Base-by-base conservation (phyloP, 2,329 filamentous ascomycete genomes). In the Epichloe sylvatica region DNA sequence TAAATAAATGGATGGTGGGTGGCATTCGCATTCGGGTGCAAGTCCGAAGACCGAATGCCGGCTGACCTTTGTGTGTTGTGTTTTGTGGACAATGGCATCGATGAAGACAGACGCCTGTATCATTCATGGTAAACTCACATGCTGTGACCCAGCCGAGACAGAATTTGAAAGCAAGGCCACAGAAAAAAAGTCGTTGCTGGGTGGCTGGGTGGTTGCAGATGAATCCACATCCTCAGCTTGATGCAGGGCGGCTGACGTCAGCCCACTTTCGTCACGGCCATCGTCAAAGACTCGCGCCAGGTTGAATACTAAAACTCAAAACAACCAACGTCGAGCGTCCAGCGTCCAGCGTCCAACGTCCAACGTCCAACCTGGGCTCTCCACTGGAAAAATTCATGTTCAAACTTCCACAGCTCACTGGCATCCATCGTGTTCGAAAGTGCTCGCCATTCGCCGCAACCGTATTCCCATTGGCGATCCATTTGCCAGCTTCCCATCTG, bases 171-270 rank as follows among this genome's bases (percentile, higher is more conserved):
- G 25, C 25, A 30, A 30, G 25, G 25, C 25, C 3, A 11, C 25
- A 3, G 8, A 30, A 30, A 30, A 30, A 9, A 19, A 19, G 25
- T 8, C 25, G 25, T 30, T 30, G 25, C 25, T 9, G 23, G 23
- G 8, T 9, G 25, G 25, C 17, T 19, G 17, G 17, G 17, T 19
- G 6, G 23, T 9, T 9, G 25, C 25, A 30, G 25, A 30, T 9
- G 23, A 6, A 7, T 23, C 23, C 23, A 23, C 23, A 23, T 5
- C 23, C 6, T 2, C 19, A 21, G 13, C 23, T 19, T 15, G 11
- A 43, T 19, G 17, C 38, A n/a, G 17, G 17, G 5, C 7, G 23
- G 39, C 52, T 64, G 61, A 64, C 60, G 60, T 64, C 61, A 64
- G 60, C 59, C 59, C 53, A 55, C 55, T 54, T 51, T 54, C 52